Evolutionary conservation across 148 eudicot species (phyloP).

Genomic region (Mesembryanthemum crystallinum): DNA sequence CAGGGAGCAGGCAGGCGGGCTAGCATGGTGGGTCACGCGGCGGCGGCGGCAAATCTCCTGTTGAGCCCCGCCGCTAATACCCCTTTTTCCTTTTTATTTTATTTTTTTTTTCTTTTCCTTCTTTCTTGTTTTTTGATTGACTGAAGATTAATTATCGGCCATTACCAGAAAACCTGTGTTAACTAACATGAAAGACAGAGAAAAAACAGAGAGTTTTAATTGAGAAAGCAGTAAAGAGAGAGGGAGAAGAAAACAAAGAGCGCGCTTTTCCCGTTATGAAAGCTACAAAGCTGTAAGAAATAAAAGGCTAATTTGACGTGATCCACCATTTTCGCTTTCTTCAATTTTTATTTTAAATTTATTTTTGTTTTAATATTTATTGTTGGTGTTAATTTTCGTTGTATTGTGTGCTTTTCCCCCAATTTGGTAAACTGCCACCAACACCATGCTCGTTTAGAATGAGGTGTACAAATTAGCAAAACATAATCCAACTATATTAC

Average conservation of each 20-base stretch:
- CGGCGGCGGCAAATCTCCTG: conserved; percentile 18
- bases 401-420: neutral
- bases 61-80: conserved; percentile 6
- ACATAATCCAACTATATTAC: no score
- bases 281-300: conserved; percentile 19
- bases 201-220: neutral
- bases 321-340: conserved; percentile 29
- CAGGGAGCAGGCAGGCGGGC: conserved; percentile 6
- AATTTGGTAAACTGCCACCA: neutral
- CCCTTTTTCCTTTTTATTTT: neutral
- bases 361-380: no score
- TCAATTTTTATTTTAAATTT: neutral
- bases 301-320: conserved; percentile 9
- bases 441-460: neutral
- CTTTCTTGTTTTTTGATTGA: neutral
- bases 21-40: conserved; percentile 23
- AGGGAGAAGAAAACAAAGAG: neutral
- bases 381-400: neutral
- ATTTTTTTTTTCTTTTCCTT: neutral
- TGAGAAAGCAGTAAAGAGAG: conserved; percentile 10
- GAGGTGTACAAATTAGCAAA: conserved; percentile 3
- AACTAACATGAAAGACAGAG: neutral
- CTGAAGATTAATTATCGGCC: conserved; percentile 6
- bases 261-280: conserved; percentile 23
- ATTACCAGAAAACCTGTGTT: conserved; percentile 8